Percentiles rank a stretch among this genome's conserved stretches.
Evolutionary conservation across 306 rosid species (phyloP).

Genomic region (Phaseolus lunatus): DNA sequence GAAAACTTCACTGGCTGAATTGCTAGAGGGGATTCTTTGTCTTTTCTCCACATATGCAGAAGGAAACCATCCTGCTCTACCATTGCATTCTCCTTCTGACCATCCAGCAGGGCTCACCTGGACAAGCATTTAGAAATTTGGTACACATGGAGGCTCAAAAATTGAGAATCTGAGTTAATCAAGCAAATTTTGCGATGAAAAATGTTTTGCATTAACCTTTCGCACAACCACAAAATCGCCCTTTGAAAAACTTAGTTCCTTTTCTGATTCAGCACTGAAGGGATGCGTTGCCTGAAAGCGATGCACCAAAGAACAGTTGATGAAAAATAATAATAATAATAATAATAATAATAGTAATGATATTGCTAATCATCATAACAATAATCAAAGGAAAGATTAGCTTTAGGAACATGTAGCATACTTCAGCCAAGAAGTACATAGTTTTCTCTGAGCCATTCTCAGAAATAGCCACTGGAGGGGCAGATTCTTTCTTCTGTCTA

Average conservation of each 20-base stretch:
- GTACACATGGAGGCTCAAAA: slow-evolving; percentile 19
- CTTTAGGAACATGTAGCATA: slow-evolving; percentile 53
- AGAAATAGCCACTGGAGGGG: slow-evolving; percentile 75
- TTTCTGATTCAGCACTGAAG: slow-evolving; percentile 74
- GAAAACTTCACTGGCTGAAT: slow-evolving; percentile 62
- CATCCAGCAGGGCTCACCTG: slow-evolving; percentile 88
- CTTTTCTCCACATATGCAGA: slow-evolving; percentile 84
- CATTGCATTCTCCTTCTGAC: slow-evolving; percentile 98
- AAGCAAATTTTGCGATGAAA: slow-evolving; percentile 29
- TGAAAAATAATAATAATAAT: slow-evolving; percentile 7
- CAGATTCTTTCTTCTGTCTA: slow-evolving; percentile 97
- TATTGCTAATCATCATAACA: background rate
- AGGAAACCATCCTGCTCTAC: slow-evolving; percentile 96
- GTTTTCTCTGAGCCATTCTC: slow-evolving; percentile 75
- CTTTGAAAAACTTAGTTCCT: slow-evolving; percentile 85
- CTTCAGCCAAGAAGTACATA: slow-evolving; percentile 93
- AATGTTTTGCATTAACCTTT: slow-evolving; percentile 59
- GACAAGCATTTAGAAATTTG: slow-evolving; percentile 28
- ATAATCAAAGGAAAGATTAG: slow-evolving; percentile 13
- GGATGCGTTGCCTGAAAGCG: slow-evolving; percentile 79
- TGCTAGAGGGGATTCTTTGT: slow-evolving; percentile 72
- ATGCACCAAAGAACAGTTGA: slow-evolving; percentile 33
- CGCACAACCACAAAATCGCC: slow-evolving; percentile 94
- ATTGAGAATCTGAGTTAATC: slow-evolving; percentile 9
- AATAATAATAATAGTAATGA: background rate